Conservation (phyloP, 805 yeast genomes). For the Metschnikowia proteae region DNA sequence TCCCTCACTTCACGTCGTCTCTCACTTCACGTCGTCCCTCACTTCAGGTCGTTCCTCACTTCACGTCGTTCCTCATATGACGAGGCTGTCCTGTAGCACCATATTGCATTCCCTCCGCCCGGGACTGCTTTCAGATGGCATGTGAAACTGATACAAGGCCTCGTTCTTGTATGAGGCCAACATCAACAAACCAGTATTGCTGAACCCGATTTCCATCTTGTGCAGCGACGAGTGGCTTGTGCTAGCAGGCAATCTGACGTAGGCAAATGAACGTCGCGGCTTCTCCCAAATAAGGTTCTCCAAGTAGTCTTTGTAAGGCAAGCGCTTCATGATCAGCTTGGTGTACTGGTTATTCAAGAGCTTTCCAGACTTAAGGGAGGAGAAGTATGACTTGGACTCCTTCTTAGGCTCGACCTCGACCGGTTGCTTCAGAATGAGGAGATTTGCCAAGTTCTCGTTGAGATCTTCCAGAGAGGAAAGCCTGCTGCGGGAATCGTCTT, state of each 20-base stretch:
- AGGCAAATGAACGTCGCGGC: conserved; percentile 41
- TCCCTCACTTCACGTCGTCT: too few species aligned
- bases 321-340: conserved; percentile 32
- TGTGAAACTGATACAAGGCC: conserved; percentile 34
- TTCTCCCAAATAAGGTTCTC: conserved; percentile 42
- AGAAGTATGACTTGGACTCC: conserved; percentile 16
- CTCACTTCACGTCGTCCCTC: too few species aligned
- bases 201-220: conserved; percentile 38
- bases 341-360: conserved; percentile 36
- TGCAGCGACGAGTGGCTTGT: conserved; percentile 5
- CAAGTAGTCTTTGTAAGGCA: conserved; percentile 40
- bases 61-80: background rate
- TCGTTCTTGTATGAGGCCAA: conserved; percentile 39
- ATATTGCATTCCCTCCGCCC: conserved; percentile 31
- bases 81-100: conserved; percentile 24
- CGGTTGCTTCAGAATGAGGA: conserved; percentile 25
- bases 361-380: conserved; percentile 25
- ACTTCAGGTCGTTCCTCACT: background rate
- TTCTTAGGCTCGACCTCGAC: conserved; percentile 11
- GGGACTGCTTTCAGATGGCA: conserved; percentile 25
- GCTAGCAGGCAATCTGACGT: conserved; percentile 33
- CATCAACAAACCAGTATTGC: conserved; percentile 27
- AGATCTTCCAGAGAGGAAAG: conserved; percentile 36
- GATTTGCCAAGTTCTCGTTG: conserved; percentile 40
- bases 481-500: conserved; percentile 20